These are phyloP conservation scores for Paraconiothyrium brasiliense DNA, from an alignment of 2,329 filamentous ascomycete species.

Conservation along the genomic window DNA sequence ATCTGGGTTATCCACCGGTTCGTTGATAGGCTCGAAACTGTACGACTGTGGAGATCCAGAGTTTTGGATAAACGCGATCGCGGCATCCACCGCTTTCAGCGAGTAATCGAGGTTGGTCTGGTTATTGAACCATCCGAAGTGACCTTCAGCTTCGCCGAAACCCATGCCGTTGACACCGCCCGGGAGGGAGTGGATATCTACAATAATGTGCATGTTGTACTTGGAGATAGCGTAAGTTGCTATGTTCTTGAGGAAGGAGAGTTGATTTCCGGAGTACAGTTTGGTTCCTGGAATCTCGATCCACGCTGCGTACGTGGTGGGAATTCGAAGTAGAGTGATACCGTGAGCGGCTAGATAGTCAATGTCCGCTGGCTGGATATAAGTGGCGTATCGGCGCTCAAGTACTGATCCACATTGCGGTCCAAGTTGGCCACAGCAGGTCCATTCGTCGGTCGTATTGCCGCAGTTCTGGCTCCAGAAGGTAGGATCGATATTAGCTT, in stretches of 20 bases:
- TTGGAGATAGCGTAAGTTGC: conserved; percentile 48
- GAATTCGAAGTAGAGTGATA: conserved; percentile 48
- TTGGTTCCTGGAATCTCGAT: conserved; percentile 44
- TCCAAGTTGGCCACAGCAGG: conserved; percentile 42
- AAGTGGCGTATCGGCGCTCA: conserved; percentile 42
- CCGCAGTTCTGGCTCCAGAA: conserved; percentile 37
- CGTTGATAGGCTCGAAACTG: conserved; percentile 51
- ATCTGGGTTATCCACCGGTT: conserved; percentile 45
- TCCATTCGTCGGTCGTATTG: conserved; percentile 47
- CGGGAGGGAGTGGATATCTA: conserved; percentile 46
- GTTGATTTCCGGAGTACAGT: conserved; percentile 47
- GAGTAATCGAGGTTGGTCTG: conserved; percentile 46
- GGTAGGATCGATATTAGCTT: not conserved
- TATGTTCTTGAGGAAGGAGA: conserved; percentile 39
- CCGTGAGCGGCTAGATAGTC: conserved; percentile 44
- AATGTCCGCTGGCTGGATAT: conserved; percentile 41
- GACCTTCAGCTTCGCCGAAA: conserved; percentile 31
- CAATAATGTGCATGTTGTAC: conserved; percentile 49
- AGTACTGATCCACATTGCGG: conserved; percentile 38
- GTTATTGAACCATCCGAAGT: conserved; percentile 50
- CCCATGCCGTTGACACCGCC: conserved; percentile 44
- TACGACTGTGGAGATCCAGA: conserved; percentile 41
- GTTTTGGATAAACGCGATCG: conserved; percentile 44
- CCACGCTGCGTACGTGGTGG: conserved; percentile 51
- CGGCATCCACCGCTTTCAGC: conserved; percentile 41